Evolutionary conservation across 2,329 filamentous ascomycete genomes (phyloP).

Genomic region (Blumeria hordei): DNA sequence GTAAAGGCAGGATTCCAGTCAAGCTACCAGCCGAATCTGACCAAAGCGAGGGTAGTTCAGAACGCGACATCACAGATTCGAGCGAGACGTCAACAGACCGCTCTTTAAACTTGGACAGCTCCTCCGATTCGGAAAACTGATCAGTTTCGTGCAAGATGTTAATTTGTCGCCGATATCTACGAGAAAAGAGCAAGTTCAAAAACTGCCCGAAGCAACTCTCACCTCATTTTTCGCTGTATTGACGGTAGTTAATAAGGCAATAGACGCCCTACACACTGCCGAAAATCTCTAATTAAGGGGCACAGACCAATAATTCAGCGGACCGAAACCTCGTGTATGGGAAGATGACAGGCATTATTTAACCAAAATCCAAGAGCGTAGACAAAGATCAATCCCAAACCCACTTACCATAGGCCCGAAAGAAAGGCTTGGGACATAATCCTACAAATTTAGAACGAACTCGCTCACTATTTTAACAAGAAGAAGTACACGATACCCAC

Average conservation of each 20-base stretch:
- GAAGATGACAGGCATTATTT: neutral
- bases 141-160: neutral
- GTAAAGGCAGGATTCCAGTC: neutral
- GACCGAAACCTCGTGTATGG: neutral
- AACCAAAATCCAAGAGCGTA: neutral
- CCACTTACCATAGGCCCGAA: neutral
- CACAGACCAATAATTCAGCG: neutral
- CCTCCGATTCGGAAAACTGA: conserved; percentile 1
- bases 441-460: neutral
- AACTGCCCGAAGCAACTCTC: neutral
- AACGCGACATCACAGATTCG: neutral
- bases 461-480: neutral
- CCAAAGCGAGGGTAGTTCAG: neutral
- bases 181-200: neutral
- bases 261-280: neutral
- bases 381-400: neutral
- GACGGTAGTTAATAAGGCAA: neutral
- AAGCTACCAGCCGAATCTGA: neutral
- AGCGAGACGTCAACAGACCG: neutral
- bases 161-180: neutral
- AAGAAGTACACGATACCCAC: neutral
- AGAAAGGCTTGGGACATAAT: neutral
- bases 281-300: neutral
- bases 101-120: neutral
- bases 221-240: no score